Evolutionary conservation across 1,139 yeast genomes (phyloP).

Genomic region (Taphrina pruni): DNA sequence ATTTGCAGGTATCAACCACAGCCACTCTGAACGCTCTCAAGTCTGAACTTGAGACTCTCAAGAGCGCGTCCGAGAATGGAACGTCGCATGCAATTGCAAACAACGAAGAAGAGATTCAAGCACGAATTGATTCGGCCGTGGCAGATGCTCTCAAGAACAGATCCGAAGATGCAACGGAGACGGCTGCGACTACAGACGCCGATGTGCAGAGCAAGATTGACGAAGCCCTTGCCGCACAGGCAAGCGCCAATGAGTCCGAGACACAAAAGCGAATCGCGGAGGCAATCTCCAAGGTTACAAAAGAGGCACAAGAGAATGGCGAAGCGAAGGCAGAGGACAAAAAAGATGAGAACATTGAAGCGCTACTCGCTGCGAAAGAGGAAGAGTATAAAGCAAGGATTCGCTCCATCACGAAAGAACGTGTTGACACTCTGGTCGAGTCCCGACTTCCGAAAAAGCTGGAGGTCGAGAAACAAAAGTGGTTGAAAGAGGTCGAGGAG

Average conservation of each 20-base stretch:
- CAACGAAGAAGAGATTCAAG: slow-evolving; percentile 47
- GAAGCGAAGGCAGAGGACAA: slow-evolving; percentile 22
- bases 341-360: slow-evolving; percentile 41
- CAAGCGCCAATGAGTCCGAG: slow-evolving; percentile 46
- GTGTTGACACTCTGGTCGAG: slow-evolving; percentile 32
- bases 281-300: slow-evolving; percentile 44
- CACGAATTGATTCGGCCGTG: slow-evolving; percentile 47
- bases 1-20: slow-evolving; percentile 7
- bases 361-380: slow-evolving; percentile 45
- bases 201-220: slow-evolving; percentile 44
- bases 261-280: slow-evolving; percentile 47
- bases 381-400: slow-evolving; percentile 49
- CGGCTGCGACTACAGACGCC: slow-evolving; percentile 29
- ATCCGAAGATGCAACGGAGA: slow-evolving; percentile 32
- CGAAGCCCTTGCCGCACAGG: slow-evolving; percentile 46
- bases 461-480: slow-evolving; percentile 47
- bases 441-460: slow-evolving; percentile 40
- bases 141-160: slow-evolving; percentile 41
- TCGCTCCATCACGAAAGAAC: slow-evolving; percentile 42
- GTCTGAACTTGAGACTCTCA: slow-evolving; percentile 32
- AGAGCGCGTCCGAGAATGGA: slow-evolving; percentile 45
- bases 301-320: slow-evolving; percentile 32
- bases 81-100: slow-evolving; percentile 50
- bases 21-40: slow-evolving; percentile 14
- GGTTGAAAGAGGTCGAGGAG: slow-evolving; percentile 42